Evolutionary conservation across 345 rosid genomes (phyloP).

Genomic region (Populus euphratica): DNA sequence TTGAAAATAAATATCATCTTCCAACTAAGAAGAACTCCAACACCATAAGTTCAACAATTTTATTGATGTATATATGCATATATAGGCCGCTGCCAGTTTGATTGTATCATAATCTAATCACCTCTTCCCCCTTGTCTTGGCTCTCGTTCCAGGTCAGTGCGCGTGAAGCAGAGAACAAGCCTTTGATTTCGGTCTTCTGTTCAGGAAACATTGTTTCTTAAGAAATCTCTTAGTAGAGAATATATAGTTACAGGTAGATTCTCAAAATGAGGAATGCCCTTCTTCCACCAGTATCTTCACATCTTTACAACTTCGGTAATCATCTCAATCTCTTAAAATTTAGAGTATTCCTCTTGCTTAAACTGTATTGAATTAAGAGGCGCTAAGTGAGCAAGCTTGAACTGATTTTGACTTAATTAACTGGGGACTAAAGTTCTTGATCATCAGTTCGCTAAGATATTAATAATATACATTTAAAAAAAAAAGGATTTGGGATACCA

Average conservation of each 20-base stretch:
- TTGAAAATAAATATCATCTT: too few species aligned
- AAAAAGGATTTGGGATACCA: too few species aligned
- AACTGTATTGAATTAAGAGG: background rate
- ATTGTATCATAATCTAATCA: background rate
- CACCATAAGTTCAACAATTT: too few species aligned
- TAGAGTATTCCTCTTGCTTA: background rate
- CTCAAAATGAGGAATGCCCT: slow-evolving; percentile 41
- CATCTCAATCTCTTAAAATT: background rate
- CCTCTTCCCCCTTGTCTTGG: background rate
- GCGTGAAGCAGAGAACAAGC: background rate
- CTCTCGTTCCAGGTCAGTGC: background rate
- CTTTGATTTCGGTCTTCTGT: background rate
- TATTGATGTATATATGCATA: too few species aligned
- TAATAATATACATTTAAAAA: background rate
- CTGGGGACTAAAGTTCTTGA: background rate
- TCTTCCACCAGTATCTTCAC: slow-evolving; percentile 32
- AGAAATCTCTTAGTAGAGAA: background rate
- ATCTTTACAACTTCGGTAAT: slow-evolving; percentile 34
- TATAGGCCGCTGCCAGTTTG: background rate
- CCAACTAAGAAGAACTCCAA: too few species aligned
- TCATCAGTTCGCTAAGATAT: background rate
- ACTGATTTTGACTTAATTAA: too few species aligned
- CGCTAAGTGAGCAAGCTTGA: too few species aligned
- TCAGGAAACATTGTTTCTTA: background rate
- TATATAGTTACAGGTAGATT: background rate